phyloP scores from a whole-genome alignment of 1,284 basidiomycete genomes.

The Puccinia novopanici region DNA sequence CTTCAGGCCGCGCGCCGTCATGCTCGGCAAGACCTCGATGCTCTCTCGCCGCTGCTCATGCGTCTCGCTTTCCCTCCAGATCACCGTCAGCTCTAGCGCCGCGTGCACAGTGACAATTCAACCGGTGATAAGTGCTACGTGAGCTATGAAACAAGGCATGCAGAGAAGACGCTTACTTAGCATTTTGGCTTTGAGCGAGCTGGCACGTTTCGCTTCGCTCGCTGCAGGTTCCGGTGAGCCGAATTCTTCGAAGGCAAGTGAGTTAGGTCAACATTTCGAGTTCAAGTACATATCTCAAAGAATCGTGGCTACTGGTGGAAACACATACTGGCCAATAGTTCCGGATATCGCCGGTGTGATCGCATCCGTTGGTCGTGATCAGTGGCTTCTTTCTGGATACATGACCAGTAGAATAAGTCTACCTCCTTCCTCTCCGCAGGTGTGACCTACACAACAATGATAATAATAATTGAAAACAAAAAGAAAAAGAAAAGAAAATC shows the following conservation, averaged over 20 bases:
- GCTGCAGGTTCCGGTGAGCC: not conserved
- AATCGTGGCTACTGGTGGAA: not conserved
- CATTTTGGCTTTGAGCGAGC: slow-evolving; percentile 22
- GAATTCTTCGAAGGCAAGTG: not conserved
- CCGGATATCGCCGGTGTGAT: not conserved
- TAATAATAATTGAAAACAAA: no score
- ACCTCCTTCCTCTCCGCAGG: slow-evolving; percentile 1
- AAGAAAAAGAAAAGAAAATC: no score
- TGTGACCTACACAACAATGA: not conserved
- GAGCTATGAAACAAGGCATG: not conserved
- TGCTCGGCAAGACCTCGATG: slow-evolving; percentile 22
- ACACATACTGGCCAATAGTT: slow-evolving; percentile 12
- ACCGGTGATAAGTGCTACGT: not conserved
- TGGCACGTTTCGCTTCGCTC: not conserved
- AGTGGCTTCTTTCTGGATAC: not conserved
- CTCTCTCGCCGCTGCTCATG: not conserved
- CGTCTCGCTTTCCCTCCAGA: not conserved
- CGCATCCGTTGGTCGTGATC: not conserved
- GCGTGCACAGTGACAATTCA: not conserved
- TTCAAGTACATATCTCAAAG: not conserved
- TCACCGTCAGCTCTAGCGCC: not conserved
- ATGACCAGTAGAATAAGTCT: slow-evolving; percentile 19
- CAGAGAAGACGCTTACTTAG: not conserved
- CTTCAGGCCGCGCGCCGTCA: slow-evolving; percentile 7
- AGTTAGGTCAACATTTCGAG: no score